A percentile compares a stretch with the other conserved stretches of the same genome.
These are phyloP conservation scores for Nelumbo lutea DNA, from an alignment of 164 flowering plant species.

Conservation along the genomic window DNA sequence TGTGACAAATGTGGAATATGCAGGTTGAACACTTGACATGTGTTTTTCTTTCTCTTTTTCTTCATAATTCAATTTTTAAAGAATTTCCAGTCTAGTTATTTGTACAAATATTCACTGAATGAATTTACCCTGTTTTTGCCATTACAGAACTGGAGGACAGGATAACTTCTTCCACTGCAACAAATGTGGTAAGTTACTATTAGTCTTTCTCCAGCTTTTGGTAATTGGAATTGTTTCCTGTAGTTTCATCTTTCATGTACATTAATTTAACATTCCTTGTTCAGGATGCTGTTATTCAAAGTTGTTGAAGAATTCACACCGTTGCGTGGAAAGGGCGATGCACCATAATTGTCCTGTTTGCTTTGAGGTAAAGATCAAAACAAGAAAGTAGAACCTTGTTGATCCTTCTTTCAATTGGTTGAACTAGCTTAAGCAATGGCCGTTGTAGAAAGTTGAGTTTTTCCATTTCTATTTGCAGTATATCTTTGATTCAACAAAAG, in stretches of 20 bases:
- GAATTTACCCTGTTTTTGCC: background rate
- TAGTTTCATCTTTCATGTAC: background rate
- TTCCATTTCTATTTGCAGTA: conserved; percentile 40
- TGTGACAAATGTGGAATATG: conserved; percentile 91
- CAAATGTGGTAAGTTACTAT: conserved; percentile 65
- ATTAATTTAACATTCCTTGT: conserved; percentile 2
- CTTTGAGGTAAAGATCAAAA: conserved; percentile 57
- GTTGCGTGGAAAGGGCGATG: conserved; percentile 82
- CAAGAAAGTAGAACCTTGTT: background rate
- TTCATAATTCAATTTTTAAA: background rate
- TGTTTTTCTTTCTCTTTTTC: background rate
- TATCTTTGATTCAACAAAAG: conserved; percentile 73
- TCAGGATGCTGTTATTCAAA: conserved; percentile 77
- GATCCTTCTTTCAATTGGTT: background rate
- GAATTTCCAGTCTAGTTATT: background rate
- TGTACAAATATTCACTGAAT: background rate
- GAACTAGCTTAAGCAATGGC: background rate
- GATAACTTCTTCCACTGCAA: conserved; percentile 85
- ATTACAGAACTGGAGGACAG: conserved; percentile 58
- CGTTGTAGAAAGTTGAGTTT: background rate
- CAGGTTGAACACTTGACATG: conserved; percentile 30
- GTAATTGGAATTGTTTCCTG: background rate
- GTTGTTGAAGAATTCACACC: conserved; percentile 50
- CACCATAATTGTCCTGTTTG: conserved; percentile 91
- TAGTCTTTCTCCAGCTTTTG: too few species aligned